Base-by-base conservation (phyloP, 208 protist genomes). In the Strigomonas galati region DNA sequence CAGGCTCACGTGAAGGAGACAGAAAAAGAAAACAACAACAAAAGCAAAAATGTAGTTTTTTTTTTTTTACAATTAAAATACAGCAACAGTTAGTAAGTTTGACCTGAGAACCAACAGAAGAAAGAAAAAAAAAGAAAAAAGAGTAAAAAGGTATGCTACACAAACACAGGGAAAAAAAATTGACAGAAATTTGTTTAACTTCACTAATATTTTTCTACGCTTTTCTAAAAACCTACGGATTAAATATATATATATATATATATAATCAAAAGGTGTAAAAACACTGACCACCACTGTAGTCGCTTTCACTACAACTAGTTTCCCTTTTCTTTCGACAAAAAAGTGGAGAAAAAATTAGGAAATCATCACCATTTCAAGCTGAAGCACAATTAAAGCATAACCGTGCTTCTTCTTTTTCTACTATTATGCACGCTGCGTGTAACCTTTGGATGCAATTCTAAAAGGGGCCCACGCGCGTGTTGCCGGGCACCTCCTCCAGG, bases 381-480 rank as follows among this genome's bases (percentile, higher is more conserved):
- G n/a, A n/a, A n/a, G n/a, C n/a, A n/a, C n/a, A n/a, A n/a, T n/a
- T n/a, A n/a, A n/a, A n/a, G n/a, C n/a, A n/a, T n/a, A n/a, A n/a
- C n/a, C n/a, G n/a, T n/a, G n/a, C n/a, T n/a, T n/a, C n/a, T n/a
- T n/a, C n/a, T n/a, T n/a, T n/a, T n/a, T n/a, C n/a, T n/a, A n/a
- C n/a, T n/a, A n/a, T n/a, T n/a, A n/a, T n/a, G 2, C 37, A 1
- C 43, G n/a, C 35, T 40, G 24, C 49, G 2, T 48, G 49, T 54
- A 46, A 1, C 17, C 1, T 48, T 40, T 49, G 15, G 28, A 32
- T 23, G 27, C 14, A 23, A 2, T 31, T 21, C 70, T 85, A 93
- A 60, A 94, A 90, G 0, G 84, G 84, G 5, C 88, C 88, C 60
- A 92, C 76, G 23, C 88, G 84, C 37, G 72, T 88, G 77, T 86